Evolutionary conservation across 2,329 filamentous ascomycete species (phyloP), one percentile per base, ranked within the genome.

Genomic region (Colletotrichum viniferum): DNA sequence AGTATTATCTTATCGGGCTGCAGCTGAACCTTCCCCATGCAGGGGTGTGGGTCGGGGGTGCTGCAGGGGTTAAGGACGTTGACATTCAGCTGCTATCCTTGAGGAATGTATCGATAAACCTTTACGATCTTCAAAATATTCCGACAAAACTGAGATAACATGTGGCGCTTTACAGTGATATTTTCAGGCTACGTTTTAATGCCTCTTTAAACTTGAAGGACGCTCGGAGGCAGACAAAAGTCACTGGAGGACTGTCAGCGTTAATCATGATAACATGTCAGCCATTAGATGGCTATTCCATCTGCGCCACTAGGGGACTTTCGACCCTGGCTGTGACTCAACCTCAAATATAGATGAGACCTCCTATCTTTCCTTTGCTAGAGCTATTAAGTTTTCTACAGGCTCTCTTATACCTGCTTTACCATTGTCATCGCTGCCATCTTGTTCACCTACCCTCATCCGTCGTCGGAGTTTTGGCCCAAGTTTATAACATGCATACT

Each of bases 1-100:
- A 68, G 72, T 30, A 26, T 71, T 77, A 75, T 77, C 75, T 77
- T 77, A 77, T 75, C 75, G 21, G 32, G 43, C 3, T 8, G 18
- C 12, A 16, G n/a, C 21, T 32, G 24, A 30, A 10, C 10, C 5
- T 18, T 32, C 36, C 64, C 28, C 52, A 7, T 48, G 43, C 43
- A n/a, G 43, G 24, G 48, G 61, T 60, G 61, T 64, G 52, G 28
- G 28, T n/a, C 61, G 72, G 38, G 61, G 52, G 7, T 8, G 16
- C 52, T 32, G 66, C 34, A 56, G 56, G 24, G 32, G 30, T 63
- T 28, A 8, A 8, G 24, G 13, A 28, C 43, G 24, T 26, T 16
- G 24, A 28, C 55, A 58, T 24, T 26, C 21, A 58, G 21, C 55
- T 58, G 16, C 55, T 24, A 58, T 26, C 55, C 16, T 58, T 48